A percentile compares a stretch with the other conserved stretches of the same genome.
Conservation (phyloP, 768 basidiomycete genomes). For the Mycena maculata region DNA sequence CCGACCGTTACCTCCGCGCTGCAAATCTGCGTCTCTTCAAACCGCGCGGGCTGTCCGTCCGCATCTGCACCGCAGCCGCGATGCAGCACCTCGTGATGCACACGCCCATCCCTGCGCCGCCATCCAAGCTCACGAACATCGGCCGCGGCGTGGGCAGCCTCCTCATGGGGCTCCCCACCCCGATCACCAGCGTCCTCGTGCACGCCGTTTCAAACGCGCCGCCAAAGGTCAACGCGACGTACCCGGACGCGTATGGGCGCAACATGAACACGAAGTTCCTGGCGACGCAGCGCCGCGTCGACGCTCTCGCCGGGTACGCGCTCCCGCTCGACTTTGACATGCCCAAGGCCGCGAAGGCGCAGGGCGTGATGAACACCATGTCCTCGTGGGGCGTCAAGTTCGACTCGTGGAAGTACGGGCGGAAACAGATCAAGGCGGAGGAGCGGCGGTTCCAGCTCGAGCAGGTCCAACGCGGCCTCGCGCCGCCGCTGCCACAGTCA, state of each 20-base stretch:
- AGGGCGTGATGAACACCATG: slow-evolving; percentile 39
- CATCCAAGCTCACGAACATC: slow-evolving; percentile 27
- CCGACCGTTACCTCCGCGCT: slow-evolving; percentile 40
- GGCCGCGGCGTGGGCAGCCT: slow-evolving; percentile 35
- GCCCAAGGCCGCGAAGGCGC: slow-evolving; percentile 37
- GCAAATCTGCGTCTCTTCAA: slow-evolving; percentile 39
- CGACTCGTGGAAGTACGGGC: slow-evolving; percentile 30
- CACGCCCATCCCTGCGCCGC: slow-evolving; percentile 11
- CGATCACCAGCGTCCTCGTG: slow-evolving; percentile 29
- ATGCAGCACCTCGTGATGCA: slow-evolving; percentile 37
- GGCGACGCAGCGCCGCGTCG: slow-evolving; percentile 36
- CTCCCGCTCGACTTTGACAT: slow-evolving; percentile 34
- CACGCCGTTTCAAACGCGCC: slow-evolving; percentile 35
- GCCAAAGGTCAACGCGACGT: slow-evolving; percentile 18
- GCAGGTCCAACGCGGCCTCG: slow-evolving; percentile 6
- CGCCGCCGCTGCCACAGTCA: not conserved
- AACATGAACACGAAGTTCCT: slow-evolving; percentile 34
- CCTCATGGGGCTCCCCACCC: slow-evolving; percentile 31
- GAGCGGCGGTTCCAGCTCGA: slow-evolving; percentile 32
- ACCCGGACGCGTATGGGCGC: slow-evolving; percentile 6
- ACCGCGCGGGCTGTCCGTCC: slow-evolving; percentile 41
- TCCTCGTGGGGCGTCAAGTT: slow-evolving; percentile 37
- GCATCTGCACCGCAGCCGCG: slow-evolving; percentile 39
- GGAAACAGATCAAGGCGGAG: slow-evolving; percentile 34
- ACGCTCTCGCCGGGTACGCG: slow-evolving; percentile 35